phyloP scores from a whole-genome alignment of 164 flowering plant species.

The Magnolia changhungtana region DNA sequence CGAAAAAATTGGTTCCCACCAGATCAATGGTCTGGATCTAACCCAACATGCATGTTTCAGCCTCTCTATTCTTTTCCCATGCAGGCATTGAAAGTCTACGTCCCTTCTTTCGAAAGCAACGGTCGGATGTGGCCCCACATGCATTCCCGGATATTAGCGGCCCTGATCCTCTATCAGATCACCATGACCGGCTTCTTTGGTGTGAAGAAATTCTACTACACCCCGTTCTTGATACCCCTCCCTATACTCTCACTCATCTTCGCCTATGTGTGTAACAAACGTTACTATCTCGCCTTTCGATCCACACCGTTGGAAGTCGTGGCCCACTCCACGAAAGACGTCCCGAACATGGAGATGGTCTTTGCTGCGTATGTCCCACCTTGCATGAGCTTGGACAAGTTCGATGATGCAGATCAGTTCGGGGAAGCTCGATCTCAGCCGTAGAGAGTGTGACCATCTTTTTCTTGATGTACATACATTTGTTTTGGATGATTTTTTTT shows the following conservation, averaged over 20 bases:
- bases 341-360: slow-evolving; percentile 58
- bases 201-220: slow-evolving; percentile 43
- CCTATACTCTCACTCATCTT: slow-evolving; percentile 58
- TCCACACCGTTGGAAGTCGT: slow-evolving; percentile 65
- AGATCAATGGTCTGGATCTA: no score
- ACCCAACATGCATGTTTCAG: no score
- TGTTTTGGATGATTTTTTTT: neutral
- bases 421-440: slow-evolving; percentile 44
- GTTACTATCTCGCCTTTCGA: slow-evolving; percentile 55
- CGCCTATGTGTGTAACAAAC: slow-evolving; percentile 45
- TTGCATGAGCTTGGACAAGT: slow-evolving; percentile 61
- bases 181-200: slow-evolving; percentile 77
- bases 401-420: slow-evolving; percentile 44
- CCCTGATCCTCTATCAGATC: slow-evolving; percentile 67
- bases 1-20: no score
- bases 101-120: slow-evolving; percentile 84
- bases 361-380: slow-evolving; percentile 65
- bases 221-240: slow-evolving; percentile 58
- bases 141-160: slow-evolving; percentile 56
- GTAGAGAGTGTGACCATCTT: slow-evolving; percentile 1
- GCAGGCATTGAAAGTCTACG: slow-evolving; percentile 85
- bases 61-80: neutral
- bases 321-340: slow-evolving; percentile 40
- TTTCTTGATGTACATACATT: neutral
- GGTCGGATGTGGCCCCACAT: slow-evolving; percentile 99